Evolutionary conservation across 441 rosid species (phyloP), one percentile per base, ranked within the genome.

Genomic region (Raphanus hybrid): DNA sequence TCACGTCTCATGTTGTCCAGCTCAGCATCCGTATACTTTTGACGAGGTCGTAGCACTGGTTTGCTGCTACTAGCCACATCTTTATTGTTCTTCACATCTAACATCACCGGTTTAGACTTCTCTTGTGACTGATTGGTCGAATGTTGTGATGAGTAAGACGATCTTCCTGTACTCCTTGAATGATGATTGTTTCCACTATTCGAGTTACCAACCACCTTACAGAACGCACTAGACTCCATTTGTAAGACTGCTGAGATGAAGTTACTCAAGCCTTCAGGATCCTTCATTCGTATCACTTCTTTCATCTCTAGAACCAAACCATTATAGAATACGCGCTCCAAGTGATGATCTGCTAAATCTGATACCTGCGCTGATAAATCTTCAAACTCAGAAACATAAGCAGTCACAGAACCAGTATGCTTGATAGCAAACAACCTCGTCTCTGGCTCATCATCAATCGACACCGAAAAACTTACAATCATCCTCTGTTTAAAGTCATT

Each of bases 21-120:
- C 6, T 45, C 14, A 0, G 52, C 52, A 45, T 45, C 52, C 0
- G 1, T 2, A 1, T 11, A 45, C 6, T 45, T 45, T 1, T 45
- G 52, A 3, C 52, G 14, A 3, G 52, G 52, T 0, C 14, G 14
- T 12, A 2, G 6, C 2, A 0, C 32, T 4, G 32, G 3, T 4
- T 27, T 27, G 2, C 3, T 2, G 2, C 32, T 3, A 27, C 32
- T 27, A 3, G 32, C 32, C 32, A 3, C 3, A 3, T 27, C 32
- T 4, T 27, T 27, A 3, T 4, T 27, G 0, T 4, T 0, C 4
- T 12, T 4, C 0, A 0, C 14, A 12, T 45, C 1, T 14, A 3
- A 0, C 14, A 45, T 0, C 0, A 3, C 9, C 1, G 12, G 1
- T 0, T 45, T 11, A 0, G 5, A 1, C 3, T 11, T 11, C 0